Percentiles rank a stretch among this genome's conserved stretches.
Conservation (phyloP, 257 asterid species). For the Mentha longifolia region DNA sequence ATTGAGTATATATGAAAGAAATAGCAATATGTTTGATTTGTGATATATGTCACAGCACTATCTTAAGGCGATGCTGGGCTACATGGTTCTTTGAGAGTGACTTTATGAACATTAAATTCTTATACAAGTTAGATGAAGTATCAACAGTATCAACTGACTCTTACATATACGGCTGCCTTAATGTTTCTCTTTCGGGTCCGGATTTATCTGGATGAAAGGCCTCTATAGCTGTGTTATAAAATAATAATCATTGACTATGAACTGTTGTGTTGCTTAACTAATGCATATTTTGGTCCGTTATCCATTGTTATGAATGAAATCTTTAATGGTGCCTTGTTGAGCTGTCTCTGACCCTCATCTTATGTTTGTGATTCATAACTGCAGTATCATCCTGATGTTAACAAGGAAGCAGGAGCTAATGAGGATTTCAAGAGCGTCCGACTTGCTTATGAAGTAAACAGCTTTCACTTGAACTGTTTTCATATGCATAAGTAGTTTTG, state of each 20-base stretch:
- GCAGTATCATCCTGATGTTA: slow-evolving; percentile 96
- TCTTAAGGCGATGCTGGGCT: background rate
- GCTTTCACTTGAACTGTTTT: slow-evolving; percentile 15
- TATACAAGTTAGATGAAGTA: background rate
- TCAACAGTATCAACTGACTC: background rate
- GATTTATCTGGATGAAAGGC: background rate
- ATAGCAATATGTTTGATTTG: background rate
- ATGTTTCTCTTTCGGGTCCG: too few relatives aligned
- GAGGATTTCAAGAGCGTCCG: slow-evolving; percentile 78
- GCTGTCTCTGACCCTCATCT: slow-evolving; percentile 19
- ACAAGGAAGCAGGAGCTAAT: slow-evolving; percentile 71
- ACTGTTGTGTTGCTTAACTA: slow-evolving; percentile 1
- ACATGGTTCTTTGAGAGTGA: too few relatives aligned
- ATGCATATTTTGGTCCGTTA: background rate
- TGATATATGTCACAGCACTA: background rate
- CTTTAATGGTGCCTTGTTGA: background rate
- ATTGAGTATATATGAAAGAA: background rate
- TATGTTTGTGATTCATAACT: slow-evolving; percentile 34
- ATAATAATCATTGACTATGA: background rate
- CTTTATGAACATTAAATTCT: background rate
- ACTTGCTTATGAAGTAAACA: slow-evolving; percentile 81
- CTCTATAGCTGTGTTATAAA: background rate
- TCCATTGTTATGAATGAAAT: slow-evolving; percentile 9
- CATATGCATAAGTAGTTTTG: slow-evolving; percentile 1
- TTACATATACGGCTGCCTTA: too few relatives aligned